A percentile compares a stretch with the other conserved stretches of the same genome.
Evolutionary conservation across 2,329 filamentous ascomycete species (phyloP).

Genomic region (Fusarium pilosicola): DNA sequence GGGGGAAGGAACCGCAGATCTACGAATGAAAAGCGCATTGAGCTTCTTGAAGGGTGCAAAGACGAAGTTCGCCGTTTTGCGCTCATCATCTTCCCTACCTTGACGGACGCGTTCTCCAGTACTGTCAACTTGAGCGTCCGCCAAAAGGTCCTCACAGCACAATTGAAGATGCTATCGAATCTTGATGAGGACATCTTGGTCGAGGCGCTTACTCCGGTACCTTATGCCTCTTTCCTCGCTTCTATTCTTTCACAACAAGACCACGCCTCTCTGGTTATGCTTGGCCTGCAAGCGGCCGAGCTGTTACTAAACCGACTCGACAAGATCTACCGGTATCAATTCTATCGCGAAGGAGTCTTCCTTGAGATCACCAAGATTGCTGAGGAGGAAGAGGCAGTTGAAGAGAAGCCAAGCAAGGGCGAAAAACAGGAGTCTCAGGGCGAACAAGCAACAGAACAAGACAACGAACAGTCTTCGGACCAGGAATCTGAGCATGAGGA

Average conservation of each 20-base stretch:
- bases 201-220: slow-evolving; percentile 86
- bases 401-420: slow-evolving; percentile 25
- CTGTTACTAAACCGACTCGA: slow-evolving; percentile 86
- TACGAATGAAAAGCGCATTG: slow-evolving; percentile 82
- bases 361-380: slow-evolving; percentile 88
- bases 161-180: slow-evolving; percentile 97
- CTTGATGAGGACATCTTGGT: slow-evolving; percentile 86
- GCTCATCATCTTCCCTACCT: slow-evolving; percentile 89
- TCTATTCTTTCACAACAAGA: slow-evolving; percentile 97
- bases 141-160: slow-evolving; percentile 94
- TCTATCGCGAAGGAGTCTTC: slow-evolving; percentile 96
- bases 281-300: slow-evolving; percentile 88
- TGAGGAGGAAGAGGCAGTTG: slow-evolving; percentile 52
- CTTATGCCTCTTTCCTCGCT: slow-evolving; percentile 94
- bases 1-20: slow-evolving; percentile 52
- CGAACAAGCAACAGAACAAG: slow-evolving; percentile 45
- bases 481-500: slow-evolving; percentile 44
- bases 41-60: slow-evolving; percentile 84
- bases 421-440: slow-evolving; percentile 35
- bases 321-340: slow-evolving; percentile 91
- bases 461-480: slow-evolving; percentile 45
- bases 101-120: slow-evolving; percentile 97
- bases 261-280: slow-evolving; percentile 85
- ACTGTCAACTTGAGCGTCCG: slow-evolving; percentile 95
- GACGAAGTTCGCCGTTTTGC: slow-evolving; percentile 90